These are phyloP conservation scores for Saccharomycopsis amapae DNA, from an alignment of 805 yeast species.

Conservation along the genomic window DNA sequence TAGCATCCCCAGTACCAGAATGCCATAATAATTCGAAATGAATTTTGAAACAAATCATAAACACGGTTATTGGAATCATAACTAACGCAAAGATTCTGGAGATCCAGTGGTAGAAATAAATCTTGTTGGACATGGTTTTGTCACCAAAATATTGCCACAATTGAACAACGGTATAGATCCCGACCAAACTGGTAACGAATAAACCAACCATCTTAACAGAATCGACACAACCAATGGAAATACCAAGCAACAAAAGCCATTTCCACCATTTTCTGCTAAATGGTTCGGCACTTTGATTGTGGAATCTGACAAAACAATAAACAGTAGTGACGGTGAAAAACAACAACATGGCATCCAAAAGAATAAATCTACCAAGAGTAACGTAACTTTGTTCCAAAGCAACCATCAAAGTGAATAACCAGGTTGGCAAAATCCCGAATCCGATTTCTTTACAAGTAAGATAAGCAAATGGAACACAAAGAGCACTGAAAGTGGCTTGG, in stretches of 20 bases:
- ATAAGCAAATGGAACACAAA: conserved; percentile 83
- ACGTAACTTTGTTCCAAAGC: conserved; percentile 76
- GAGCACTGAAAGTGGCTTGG: conserved; percentile 76
- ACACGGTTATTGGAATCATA: conserved; percentile 54
- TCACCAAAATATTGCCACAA: conserved; percentile 82
- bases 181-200: conserved; percentile 80
- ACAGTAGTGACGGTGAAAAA: conserved; percentile 85
- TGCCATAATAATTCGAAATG: conserved; percentile 69
- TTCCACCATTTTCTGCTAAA: conserved; percentile 87
- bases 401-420: conserved; percentile 77
- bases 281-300: conserved; percentile 41
- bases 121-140: conserved; percentile 40
- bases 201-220: conserved; percentile 97
- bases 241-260: conserved; percentile 82
- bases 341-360: conserved; percentile 84
- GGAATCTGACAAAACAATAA: conserved; percentile 64
- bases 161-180: conserved; percentile 82
- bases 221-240: conserved; percentile 81
- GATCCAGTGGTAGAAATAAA: conserved; percentile 55
- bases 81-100: conserved; percentile 61
- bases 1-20: conserved; percentile 76
- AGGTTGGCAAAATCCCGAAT: conserved; percentile 59
- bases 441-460: conserved; percentile 73
- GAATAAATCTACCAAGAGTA: conserved; percentile 80
- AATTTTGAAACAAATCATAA: conserved; percentile 59